Evolutionary conservation across 352 stramenopile genomes (phyloP).

Genomic region (Porosira glacialis): DNA sequence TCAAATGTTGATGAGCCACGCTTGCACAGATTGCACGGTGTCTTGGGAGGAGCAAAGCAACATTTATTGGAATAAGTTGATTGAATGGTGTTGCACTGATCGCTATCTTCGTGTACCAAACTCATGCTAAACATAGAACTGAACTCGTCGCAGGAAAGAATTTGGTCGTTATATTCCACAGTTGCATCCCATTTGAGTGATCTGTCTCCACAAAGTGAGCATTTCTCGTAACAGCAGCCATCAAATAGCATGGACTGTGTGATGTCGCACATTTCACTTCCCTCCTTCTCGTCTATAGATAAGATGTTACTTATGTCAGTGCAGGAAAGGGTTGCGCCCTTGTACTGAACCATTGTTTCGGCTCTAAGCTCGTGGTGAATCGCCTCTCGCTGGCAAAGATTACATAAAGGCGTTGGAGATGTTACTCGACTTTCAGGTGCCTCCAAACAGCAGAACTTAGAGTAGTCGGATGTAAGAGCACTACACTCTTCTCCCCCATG

Average conservation of each 20-base stretch:
- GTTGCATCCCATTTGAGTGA: conserved; percentile 51
- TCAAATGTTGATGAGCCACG: conserved; percentile 24
- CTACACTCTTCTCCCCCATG: conserved; percentile 24
- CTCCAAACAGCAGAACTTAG: conserved; percentile 26
- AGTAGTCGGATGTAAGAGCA: conserved; percentile 11
- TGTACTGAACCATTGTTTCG: conserved; percentile 29
- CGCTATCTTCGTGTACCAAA: conserved; percentile 34
- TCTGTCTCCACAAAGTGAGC: conserved; percentile 40
- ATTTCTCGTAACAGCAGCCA: conserved; percentile 59
- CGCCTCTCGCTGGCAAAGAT: conserved; percentile 41
- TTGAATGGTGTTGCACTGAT: conserved; percentile 40
- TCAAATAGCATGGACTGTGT: conserved; percentile 34
- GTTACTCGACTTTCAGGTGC: neutral
- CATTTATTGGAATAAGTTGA: conserved; percentile 47
- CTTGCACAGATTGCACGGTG: conserved; percentile 48
- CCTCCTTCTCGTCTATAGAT: conserved; percentile 38
- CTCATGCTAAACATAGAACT: conserved; percentile 50
- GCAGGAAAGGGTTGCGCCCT: conserved; percentile 46
- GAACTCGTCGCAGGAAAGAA: conserved; percentile 48
- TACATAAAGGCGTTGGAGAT: conserved; percentile 44
- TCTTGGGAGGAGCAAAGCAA: conserved; percentile 44
- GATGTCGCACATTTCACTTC: conserved; percentile 28
- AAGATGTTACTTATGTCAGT: conserved; percentile 51
- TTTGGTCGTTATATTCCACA: conserved; percentile 42
- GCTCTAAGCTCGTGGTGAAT: conserved; percentile 36